These are phyloP conservation scores for Crassisporium funariophilum DNA, from an alignment of 768 basidiomycete species.

Conservation along the genomic window DNA sequence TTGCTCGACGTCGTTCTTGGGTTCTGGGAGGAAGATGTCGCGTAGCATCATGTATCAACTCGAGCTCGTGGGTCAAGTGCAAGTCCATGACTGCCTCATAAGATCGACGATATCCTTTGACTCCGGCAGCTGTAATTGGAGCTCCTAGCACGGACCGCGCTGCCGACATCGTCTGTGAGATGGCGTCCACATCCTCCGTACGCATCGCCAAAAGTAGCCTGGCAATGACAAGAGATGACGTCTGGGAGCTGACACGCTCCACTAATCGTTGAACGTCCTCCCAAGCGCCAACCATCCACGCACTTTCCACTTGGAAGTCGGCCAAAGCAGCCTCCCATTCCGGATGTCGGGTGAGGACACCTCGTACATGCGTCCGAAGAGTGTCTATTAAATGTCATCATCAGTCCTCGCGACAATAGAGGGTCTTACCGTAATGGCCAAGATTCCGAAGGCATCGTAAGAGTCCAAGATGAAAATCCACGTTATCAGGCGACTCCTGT, in stretches of 20 bases:
- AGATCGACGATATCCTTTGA: conserved; percentile 78
- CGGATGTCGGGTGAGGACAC: conserved; percentile 82
- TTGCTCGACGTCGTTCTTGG: conserved; percentile 33
- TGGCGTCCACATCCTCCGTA: conserved; percentile 44
- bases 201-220: conserved; percentile 82
- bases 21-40: conserved; percentile 44
- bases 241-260: conserved; percentile 46
- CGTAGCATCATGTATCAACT: conserved; percentile 57
- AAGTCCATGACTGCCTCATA: conserved; percentile 87
- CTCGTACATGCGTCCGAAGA: conserved; percentile 89
- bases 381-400: conserved; percentile 63
- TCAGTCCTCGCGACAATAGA: conserved; percentile 2
- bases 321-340: conserved; percentile 79
- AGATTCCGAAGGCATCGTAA: conserved; percentile 90
- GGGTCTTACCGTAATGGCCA: conserved; percentile 88
- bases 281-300: conserved; percentile 97
- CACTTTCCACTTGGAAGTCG: conserved; percentile 89
- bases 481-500: conserved; percentile 87
- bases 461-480: conserved; percentile 87
- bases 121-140: conserved; percentile 80
- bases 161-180: conserved; percentile 53
- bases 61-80: conserved; percentile 85
- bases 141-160: conserved; percentile 77
- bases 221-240: conserved; percentile 73
- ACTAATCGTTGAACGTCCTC: conserved; percentile 70